Evolutionary conservation across 176 grass and related monocot genomes (phyloP), one percentile per base, ranked within the genome.

Genomic region (Cocos nucifera): DNA sequence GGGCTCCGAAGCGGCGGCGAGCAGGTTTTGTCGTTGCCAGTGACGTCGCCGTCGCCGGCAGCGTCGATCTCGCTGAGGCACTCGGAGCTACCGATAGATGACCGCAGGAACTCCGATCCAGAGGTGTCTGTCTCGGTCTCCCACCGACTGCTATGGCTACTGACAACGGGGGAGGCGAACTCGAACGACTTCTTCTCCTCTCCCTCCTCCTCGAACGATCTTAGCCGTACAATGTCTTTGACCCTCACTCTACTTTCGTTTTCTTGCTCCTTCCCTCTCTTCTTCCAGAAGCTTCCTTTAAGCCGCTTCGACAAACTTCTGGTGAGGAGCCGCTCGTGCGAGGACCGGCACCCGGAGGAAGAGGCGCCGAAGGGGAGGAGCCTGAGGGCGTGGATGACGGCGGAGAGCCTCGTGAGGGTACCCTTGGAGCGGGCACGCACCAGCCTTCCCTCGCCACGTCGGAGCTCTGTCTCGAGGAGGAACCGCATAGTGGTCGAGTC

Each of bases 381-480:
- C 22, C 5, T 27, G 44, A 50, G 19, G 10, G 48, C 48, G 20
- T n/a, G 22, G 49, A 65, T 22, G 21, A 52, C 22, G 49, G 63
- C 19, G 49, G 48, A 65, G 63, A 65, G 48, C 22, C 22, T 23
- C 63, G 3, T 51, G 15, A 51, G 2, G 2, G 63, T 49, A 10
- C 15, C 16, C 63, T 25, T 52, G 48, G 63, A 65, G 3, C 20
- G 63, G 4, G 63, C 17, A 6, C 17, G 12, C 21, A 14, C 20
- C 49, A 22, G 48, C 20, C 44, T 64, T 23, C 49, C 49, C 16
- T 49, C 22, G 14, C 49, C 22, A 44, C 49, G 4, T 2, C 22
- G 22, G 63, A 65, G 22, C 63, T 65, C 63, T 3, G 63, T 15
- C 2, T 65, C 63, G 16, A 65, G 63, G 48, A 65, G 63, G 48